Percentiles rank a stretch among this genome's conserved stretches.
These are phyloP conservation scores for Pichia californica DNA, from an alignment of 805 yeast species.

Conservation along the genomic window DNA sequence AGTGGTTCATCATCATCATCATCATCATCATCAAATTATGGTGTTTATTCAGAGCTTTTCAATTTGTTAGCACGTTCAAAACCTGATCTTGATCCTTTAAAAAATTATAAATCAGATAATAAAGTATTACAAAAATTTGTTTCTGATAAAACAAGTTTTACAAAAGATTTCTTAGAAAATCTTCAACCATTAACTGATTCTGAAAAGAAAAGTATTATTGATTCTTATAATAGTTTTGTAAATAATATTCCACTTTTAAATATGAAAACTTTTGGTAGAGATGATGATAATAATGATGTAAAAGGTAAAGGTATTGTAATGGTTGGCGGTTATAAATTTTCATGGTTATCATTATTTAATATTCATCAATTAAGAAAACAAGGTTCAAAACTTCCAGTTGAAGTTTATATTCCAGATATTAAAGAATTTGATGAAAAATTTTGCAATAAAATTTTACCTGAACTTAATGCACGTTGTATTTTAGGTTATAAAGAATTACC, in stretches of 20 bases:
- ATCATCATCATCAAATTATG: not conserved
- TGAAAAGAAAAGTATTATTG: conserved; percentile 15
- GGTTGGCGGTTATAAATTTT: conserved; percentile 47
- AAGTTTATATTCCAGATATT: conserved; percentile 39
- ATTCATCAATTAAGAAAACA: conserved; percentile 39
- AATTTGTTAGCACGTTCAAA: conserved; percentile 19
- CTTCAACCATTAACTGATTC: not conserved
- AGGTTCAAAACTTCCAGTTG: conserved; percentile 44
- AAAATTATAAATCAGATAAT: conserved; percentile 32
- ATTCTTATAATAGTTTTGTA: conserved; percentile 14
- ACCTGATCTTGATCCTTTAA: conserved; percentile 37
- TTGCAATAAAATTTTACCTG: conserved; percentile 37
- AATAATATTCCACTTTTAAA: conserved; percentile 28
- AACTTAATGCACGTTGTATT: conserved; percentile 40
- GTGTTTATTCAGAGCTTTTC: conserved; percentile 17
- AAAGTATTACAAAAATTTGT: conserved; percentile 35
- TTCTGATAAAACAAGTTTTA: conserved; percentile 21
- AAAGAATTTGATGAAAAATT: conserved; percentile 41
- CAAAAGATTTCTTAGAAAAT: not conserved
- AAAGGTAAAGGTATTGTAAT: conserved; percentile 36
- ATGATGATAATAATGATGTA: not conserved
- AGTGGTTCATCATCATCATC: not conserved
- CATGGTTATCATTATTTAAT: conserved; percentile 45
- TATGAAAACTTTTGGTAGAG: conserved; percentile 29
- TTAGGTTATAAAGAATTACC: conserved; percentile 32